phyloP scores from a whole-genome alignment of 2,329 filamentous ascomycete species.

The Rachicladosporium sp. region DNA sequence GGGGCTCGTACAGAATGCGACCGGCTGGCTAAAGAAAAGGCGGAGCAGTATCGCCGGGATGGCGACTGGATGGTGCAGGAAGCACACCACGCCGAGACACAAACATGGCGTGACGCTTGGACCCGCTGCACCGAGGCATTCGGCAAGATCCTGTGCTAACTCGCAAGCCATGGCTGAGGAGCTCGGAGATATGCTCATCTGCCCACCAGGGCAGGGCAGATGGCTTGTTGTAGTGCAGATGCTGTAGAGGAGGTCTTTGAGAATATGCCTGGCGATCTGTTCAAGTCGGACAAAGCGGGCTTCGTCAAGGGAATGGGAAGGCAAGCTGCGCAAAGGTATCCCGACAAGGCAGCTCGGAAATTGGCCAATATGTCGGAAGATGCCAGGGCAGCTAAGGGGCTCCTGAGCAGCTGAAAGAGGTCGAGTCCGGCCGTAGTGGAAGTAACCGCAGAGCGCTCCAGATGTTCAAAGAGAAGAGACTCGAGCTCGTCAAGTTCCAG shows the following conservation, averaged over 20 bases:
- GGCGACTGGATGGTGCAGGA: background rate
- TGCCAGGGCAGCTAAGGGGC: background rate
- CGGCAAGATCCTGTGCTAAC: background rate
- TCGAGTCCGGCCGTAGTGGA: too few relatives aligned
- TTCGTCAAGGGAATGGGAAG: background rate
- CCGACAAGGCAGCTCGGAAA: slow-evolving; percentile 1
- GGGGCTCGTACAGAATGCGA: background rate
- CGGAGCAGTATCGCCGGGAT: background rate
- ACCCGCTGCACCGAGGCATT: slow-evolving; percentile 1
- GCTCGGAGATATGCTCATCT: background rate
- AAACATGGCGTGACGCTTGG: slow-evolving; percentile 1
- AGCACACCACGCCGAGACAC: background rate
- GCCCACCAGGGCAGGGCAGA: background rate
- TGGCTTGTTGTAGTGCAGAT: slow-evolving; percentile 1
- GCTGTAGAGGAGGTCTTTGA: slow-evolving; percentile 1
- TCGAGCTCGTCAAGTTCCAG: too few relatives aligned
- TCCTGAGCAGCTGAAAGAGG: background rate
- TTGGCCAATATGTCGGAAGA: background rate
- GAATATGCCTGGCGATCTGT: background rate
- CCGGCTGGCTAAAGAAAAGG: background rate
- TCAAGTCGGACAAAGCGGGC: too few relatives aligned
- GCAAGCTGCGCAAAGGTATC: slow-evolving; percentile 3
- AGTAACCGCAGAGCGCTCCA: too few relatives aligned
- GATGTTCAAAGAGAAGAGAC: too few relatives aligned
- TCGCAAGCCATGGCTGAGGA: background rate